These are phyloP conservation scores for Colletotrichum liaoningense DNA, from an alignment of 2,329 filamentous ascomycete species.

Conservation along the genomic window DNA sequence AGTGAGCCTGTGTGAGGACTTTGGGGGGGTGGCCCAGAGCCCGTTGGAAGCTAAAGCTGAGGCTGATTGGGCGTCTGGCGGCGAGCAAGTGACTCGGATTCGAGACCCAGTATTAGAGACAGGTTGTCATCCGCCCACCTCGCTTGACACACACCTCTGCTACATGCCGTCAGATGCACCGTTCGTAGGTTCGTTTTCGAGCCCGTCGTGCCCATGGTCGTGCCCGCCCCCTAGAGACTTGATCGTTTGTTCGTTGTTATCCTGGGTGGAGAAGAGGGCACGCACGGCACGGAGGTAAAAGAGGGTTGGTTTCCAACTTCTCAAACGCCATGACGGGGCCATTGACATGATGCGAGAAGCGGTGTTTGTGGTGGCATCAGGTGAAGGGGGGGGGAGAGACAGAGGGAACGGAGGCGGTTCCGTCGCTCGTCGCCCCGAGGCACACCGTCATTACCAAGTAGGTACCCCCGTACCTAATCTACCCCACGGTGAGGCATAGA, in stretches of 20 bases:
- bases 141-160: conserved; percentile 24
- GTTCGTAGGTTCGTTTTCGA: conserved; percentile 2
- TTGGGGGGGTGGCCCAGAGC: background rate
- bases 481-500: background rate
- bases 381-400: background rate
- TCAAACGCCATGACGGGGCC: conserved; percentile 5
- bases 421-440: background rate
- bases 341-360: conserved; percentile 13
- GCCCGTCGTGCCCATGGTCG: background rate
- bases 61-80: conserved; percentile 15
- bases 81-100: conserved; percentile 22
- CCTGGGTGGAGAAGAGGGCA: background rate
- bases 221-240: background rate
- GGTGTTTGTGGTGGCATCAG: conserved; percentile 1
- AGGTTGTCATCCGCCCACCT: conserved; percentile 30
- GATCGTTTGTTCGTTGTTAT: conserved; percentile 1
- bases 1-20: background rate
- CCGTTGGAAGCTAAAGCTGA: background rate
- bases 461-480: background rate
- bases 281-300: too few relatives aligned
- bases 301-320: background rate
- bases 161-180: conserved; percentile 23
- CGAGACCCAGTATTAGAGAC: conserved; percentile 28
- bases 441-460: background rate
- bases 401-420: background rate